Evolutionary conservation across 371 early-diverging fungal species (phyloP).

Genomic region (Rhizomucor pusillus): DNA sequence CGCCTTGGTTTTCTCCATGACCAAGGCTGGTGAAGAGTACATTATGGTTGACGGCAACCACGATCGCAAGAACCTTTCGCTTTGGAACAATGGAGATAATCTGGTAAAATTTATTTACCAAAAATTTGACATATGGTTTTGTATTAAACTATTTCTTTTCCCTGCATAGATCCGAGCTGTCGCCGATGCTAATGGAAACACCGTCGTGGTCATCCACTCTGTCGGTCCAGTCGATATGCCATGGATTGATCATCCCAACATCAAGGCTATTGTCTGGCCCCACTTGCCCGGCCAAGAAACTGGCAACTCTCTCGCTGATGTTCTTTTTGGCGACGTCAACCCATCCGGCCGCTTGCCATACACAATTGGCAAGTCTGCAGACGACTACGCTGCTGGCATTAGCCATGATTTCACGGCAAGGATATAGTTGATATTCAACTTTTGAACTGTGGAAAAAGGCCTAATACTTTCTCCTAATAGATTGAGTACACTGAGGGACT

Average conservation of each 20-base stretch:
- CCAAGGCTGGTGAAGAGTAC: slow-evolving; percentile 57
- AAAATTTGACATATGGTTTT: neutral
- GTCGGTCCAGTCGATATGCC: slow-evolving; percentile 59
- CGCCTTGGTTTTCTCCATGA: slow-evolving; percentile 56
- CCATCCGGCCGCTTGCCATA: slow-evolving; percentile 57
- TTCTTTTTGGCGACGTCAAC: slow-evolving; percentile 53
- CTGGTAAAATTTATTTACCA: slow-evolving; percentile 26
- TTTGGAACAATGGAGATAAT: slow-evolving; percentile 61
- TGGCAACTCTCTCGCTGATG: slow-evolving; percentile 51
- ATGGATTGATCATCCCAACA: slow-evolving; percentile 55
- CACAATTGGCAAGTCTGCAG: slow-evolving; percentile 27
- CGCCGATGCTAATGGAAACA: slow-evolving; percentile 50
- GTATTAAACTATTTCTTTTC: neutral
- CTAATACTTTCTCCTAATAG: slow-evolving; percentile 7
- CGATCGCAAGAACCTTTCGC: slow-evolving; percentile 52
- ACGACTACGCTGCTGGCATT: slow-evolving; percentile 41
- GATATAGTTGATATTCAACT: neutral
- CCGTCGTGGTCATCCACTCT: slow-evolving; percentile 58
- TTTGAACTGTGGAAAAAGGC: neutral
- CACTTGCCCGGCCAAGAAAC: slow-evolving; percentile 53
- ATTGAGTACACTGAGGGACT: slow-evolving; percentile 48
- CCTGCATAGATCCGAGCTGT: slow-evolving; percentile 48
- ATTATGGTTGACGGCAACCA: slow-evolving; percentile 27
- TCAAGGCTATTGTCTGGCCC: slow-evolving; percentile 55
- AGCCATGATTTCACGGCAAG: slow-evolving; percentile 25